These are phyloP conservation scores for Colletotrichum higginsianum DNA, from an alignment of 2,329 filamentous ascomycete genomes.

Conservation along the genomic window DNA sequence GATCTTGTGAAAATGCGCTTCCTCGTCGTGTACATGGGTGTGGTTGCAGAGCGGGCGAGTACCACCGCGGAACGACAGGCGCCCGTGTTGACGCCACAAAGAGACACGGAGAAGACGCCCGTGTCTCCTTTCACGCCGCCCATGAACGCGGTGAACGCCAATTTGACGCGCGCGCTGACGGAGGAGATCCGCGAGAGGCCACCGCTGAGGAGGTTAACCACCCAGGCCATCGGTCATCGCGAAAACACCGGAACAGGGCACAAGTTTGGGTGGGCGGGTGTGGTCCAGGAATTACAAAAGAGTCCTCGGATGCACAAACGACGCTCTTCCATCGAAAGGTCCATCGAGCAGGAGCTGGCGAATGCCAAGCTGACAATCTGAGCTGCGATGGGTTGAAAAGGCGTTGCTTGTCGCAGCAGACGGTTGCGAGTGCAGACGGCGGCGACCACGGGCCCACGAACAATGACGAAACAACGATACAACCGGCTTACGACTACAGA, in stretches of 20 bases:
- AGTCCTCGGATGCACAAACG: slow-evolving; percentile 74
- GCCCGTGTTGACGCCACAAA: slow-evolving; percentile 42
- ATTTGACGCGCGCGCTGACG: slow-evolving; percentile 58
- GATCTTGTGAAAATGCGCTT: slow-evolving; percentile 77
- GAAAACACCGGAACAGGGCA: slow-evolving; percentile 64
- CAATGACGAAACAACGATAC: slow-evolving; percentile 20
- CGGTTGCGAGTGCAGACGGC: background rate
- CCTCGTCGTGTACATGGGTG: slow-evolving; percentile 74
- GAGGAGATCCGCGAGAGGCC: slow-evolving; percentile 63
- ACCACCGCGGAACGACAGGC: slow-evolving; percentile 47
- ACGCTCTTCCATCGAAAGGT: slow-evolving; percentile 73
- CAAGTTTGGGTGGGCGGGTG: slow-evolving; percentile 72
- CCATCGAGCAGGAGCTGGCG: slow-evolving; percentile 57
- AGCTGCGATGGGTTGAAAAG: slow-evolving; percentile 41
- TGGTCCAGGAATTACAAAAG: slow-evolving; percentile 74
- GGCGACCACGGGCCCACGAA: background rate
- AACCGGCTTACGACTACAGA: slow-evolving; percentile 30
- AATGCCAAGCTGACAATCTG: slow-evolving; percentile 53
- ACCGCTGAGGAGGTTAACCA: slow-evolving; percentile 67
- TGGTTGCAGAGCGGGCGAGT: slow-evolving; percentile 60
- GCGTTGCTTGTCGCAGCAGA: background rate
- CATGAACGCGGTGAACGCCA: slow-evolving; percentile 47
- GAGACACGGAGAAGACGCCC: slow-evolving; percentile 50
- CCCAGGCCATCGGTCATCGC: slow-evolving; percentile 67
- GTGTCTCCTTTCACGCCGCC: slow-evolving; percentile 48